A percentile compares a stretch with the other conserved stretches of the same genome.
These are phyloP conservation scores for Aspergillaceae sp. DNA, from an alignment of 2,329 filamentous ascomycete species.

Conservation along the genomic window DNA sequence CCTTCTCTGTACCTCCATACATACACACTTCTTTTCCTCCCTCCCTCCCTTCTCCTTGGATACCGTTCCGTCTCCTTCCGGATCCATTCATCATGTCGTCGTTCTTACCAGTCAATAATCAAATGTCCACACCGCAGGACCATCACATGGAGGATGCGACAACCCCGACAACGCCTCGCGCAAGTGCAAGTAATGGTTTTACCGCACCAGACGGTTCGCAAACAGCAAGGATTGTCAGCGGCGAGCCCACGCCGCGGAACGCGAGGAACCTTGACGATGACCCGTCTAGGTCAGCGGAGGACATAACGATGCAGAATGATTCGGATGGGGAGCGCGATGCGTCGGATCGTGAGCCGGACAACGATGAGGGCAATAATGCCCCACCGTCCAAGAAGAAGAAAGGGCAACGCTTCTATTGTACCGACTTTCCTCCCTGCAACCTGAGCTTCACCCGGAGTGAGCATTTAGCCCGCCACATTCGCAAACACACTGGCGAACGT, in stretches of 20 bases:
- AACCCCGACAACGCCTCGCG: conserved; percentile 50
- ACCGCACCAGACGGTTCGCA: neutral
- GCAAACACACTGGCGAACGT: conserved; percentile 96
- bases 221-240: neutral
- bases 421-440: conserved; percentile 85
- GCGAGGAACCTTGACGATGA: conserved; percentile 7
- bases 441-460: conserved; percentile 94
- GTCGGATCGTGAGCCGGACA: conserved; percentile 58
- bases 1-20: conserved; percentile 4
- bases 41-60: neutral
- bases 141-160: conserved; percentile 44
- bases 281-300: conserved; percentile 14
- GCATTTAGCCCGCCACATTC: conserved; percentile 87
- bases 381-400: conserved; percentile 89
- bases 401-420: conserved; percentile 92
- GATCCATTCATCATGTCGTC: conserved; percentile 43
- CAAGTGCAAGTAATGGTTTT: conserved; percentile 15
- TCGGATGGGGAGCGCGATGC: conserved; percentile 58
- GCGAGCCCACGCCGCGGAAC: conserved; percentile 8
- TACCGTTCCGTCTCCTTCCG: neutral
- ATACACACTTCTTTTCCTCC: neutral
- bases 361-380: conserved; percentile 52
- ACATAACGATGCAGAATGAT: conserved; percentile 44
- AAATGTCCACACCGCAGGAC: conserved; percentile 38
- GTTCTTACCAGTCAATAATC: conserved; percentile 54